Conservation (phyloP, 371 early-diverging fungal genomes). For the Mucor saturninus region DNA sequence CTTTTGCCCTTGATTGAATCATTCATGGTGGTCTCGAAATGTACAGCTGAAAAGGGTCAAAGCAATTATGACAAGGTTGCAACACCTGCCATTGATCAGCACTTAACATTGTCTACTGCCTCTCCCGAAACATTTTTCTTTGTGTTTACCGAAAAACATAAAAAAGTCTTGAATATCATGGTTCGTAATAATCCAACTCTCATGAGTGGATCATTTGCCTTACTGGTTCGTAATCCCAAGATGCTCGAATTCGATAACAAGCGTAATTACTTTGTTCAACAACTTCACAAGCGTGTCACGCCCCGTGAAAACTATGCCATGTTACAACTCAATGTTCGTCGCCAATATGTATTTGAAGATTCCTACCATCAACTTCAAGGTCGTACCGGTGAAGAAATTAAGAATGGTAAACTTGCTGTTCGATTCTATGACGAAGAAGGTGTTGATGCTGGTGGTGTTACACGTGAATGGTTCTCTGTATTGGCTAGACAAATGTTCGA, state of each 20-base stretch:
- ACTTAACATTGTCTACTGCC: neutral
- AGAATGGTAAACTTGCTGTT: slow-evolving; percentile 92
- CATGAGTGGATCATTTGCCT: slow-evolving; percentile 96
- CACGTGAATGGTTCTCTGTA: slow-evolving; percentile 98
- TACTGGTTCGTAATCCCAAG: slow-evolving; percentile 94
- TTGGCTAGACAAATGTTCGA: slow-evolving; percentile 98
- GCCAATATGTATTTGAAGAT: slow-evolving; percentile 96
- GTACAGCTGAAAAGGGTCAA: slow-evolving; percentile 53
- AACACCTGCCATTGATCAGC: slow-evolving; percentile 25
- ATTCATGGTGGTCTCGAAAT: slow-evolving; percentile 95
- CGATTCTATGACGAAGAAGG: slow-evolving; percentile 98
- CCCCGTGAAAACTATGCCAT: slow-evolving; percentile 72
- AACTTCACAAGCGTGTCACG: slow-evolving; percentile 81
- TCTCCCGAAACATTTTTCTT: slow-evolving; percentile 77
- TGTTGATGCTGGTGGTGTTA: slow-evolving; percentile 98
- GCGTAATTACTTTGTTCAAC: slow-evolving; percentile 95
- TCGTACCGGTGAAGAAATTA: slow-evolving; percentile 89
- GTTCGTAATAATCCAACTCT: slow-evolving; percentile 95
- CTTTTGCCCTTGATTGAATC: slow-evolving; percentile 94
- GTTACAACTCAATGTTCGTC: slow-evolving; percentile 89
- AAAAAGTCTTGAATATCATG: slow-evolving; percentile 95
- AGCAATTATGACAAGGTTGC: slow-evolving; percentile 34
- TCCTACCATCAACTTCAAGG: slow-evolving; percentile 94
- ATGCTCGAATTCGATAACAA: slow-evolving; percentile 99
- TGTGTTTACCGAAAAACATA: slow-evolving; percentile 91